Evolutionary conservation across 305 asterid genomes (phyloP).

Genomic region (Fraxinus velutina): DNA sequence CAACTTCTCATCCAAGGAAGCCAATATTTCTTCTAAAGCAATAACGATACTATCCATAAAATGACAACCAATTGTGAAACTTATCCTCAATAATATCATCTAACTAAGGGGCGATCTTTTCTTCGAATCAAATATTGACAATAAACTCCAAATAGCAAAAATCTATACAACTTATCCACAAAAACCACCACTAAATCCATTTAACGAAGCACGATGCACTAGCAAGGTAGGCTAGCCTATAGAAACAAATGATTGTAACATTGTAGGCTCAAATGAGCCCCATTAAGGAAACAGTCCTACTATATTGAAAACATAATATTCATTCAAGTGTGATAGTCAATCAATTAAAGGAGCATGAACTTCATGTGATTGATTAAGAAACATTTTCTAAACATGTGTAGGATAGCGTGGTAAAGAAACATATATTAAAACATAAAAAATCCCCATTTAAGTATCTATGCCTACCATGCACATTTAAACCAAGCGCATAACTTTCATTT

Average conservation of each 20-base stretch:
- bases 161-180: neutral
- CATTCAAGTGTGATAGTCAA: neutral
- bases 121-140: neutral
- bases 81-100: neutral
- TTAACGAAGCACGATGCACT: neutral
- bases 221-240: neutral
- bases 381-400: neutral
- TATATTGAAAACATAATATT: too few relatives aligned
- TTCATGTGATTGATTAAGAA: neutral
- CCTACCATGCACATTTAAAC: neutral
- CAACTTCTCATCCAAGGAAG: neutral
- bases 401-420: neutral
- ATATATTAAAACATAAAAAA: neutral
- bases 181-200: neutral
- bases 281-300: neutral
- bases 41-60: neutral
- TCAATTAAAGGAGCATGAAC: neutral
- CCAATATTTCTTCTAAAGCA: neutral
- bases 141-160: neutral
- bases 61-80: neutral
- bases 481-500: neutral
- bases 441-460: neutral
- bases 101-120: neutral
- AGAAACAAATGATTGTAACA: neutral
- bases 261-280: neutral